Evolutionary conservation across 1,284 basidiomycete genomes (phyloP), one percentile per base, ranked within the genome.

Genomic region (Trichosporon sp.): DNA sequence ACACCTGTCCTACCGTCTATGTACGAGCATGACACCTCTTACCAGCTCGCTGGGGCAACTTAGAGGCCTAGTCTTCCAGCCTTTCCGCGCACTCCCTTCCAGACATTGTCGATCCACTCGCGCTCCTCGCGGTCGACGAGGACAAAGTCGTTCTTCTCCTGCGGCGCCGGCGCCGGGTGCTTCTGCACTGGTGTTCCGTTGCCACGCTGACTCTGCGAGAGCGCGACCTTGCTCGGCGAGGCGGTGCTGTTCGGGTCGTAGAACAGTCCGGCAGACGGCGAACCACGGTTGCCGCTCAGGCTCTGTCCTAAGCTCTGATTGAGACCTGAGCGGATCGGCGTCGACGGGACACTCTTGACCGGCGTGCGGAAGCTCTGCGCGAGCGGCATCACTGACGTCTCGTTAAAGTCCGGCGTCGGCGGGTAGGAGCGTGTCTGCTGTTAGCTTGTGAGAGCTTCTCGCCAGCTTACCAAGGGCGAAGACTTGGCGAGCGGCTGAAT

Each of bases 91-190:
- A 77, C 73, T 16, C 74, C 74, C 66, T 77, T 77, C 70, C 76
- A 72, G 21, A 78, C 72, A 63, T 76, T 77, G 63, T 80, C 76
- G 10, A 74, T 70, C 76, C 75, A 77, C 67, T 78, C 75, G 62
- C 71, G 71, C 68, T 80, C 75, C 57, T 74, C 74, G 58, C 74
- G 72, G 60, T 78, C 73, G 1, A 77, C 69, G 62, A 75, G 54
- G 11, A 74, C 72, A 54, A 76, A 76, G 25, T 72, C 72, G 11
- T 27, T 54, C 34, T 25, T 44, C 13, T 16, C 63, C 60, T 10
- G 59, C 65, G 25, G 52, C 56, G 25, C 60, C 64, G 23, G 65
- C 60, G n/a, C 54, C 57, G 33, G 56, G 25, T 27, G 40, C 34
- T 14, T 32, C 44, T 10, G 59, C 46, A 2, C 56, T 4, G 60